Evolutionary conservation across 2,329 filamentous ascomycete species (phyloP), one percentile per base, ranked within the genome.

Genomic region (Phaeoacremonium minimum): DNA sequence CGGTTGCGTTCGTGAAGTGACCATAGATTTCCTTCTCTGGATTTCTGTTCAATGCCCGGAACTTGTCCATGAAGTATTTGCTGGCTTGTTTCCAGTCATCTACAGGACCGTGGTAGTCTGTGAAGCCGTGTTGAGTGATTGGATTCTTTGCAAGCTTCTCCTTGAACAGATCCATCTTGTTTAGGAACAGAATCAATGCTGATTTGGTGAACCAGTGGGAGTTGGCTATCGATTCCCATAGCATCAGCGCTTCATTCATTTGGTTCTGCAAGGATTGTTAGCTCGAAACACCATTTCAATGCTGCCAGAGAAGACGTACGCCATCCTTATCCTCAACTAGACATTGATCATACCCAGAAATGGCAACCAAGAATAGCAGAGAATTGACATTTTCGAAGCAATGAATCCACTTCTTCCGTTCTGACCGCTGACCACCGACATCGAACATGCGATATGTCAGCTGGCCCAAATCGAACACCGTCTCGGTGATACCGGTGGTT

Each of bases 401-500:
- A 60, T 95, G 89, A 45, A 95, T 95, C 89, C 89, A 95, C 71
- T 95, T 95, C 75, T 95, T 95, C 44, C 89, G 84, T 64, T 95
- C 89, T 18, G 89, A 95, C 51, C 89, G 75, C 59, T 95, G 89
- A 40, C 89, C 89, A 58, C 89, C 89, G 32, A 95, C 89, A 54
- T 95, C 89, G 62, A 95, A 95, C 89, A 97, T 96, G 52, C 89
- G 85, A 66, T 96, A 96, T 46, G 89, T 95, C 51, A 96, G 76
- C 54, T 91, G 84, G 43, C 89, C 89, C 12, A 95, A 75, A 59
- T 95, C 88, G 61, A 97, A 97, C 44, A 91, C 77, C 3, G 90
- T 95, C 63, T 97, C 91, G 34, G 87, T 96, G 51, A 97, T 97
- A 50, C 91, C 91, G 4, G 93, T 97, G 14, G 91, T 97, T 52